Evolutionary conservation across 163 green algal genomes (phyloP), one percentile per base, ranked within the genome.

Genomic region (Coccomyxa subellipsoidea): DNA sequence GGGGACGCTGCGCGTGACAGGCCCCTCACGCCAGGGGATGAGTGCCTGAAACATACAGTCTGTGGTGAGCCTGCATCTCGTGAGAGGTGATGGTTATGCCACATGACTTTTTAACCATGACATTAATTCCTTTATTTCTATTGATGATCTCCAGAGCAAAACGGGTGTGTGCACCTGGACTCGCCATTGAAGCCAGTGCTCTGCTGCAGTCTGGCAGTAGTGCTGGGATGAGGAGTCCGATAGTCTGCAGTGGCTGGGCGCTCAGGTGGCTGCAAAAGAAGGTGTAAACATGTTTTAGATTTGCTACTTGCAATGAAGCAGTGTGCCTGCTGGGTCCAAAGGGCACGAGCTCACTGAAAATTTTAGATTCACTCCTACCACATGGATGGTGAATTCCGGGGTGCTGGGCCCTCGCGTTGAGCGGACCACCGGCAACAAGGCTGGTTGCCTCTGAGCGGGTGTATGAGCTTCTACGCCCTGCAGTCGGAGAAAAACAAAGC

Each of bases 321-420:
- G n/a, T n/a, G n/a, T n/a, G n/a, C n/a, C n/a, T n/a, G n/a, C n/a
- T n/a, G n/a, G n/a, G n/a, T n/a, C n/a, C n/a, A n/a, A n/a, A n/a
- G n/a, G n/a, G n/a, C n/a, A n/a, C n/a, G n/a, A n/a, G n/a, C n/a
- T n/a, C n/a, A n/a, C n/a, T n/a, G n/a, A n/a, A n/a, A n/a, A n/a
- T n/a, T n/a, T n/a, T n/a, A n/a, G n/a, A 54, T 23, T 12, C 47
- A 59, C 47, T 18, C 47, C 23, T 18, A 83, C 80, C 80, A 79
- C n/a, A 31, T 83, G 80, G 29, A 83, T 83, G 69, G 80, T 83
- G 70, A 83, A 83, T 15, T 82, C 31, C 35, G 79, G 77, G 38
- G 32, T 40, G 12, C 15, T 71, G 18, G 12, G 36, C 35, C 8
- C 29, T 36, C 18, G 36, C 36, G n/a, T 10, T 36, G 27, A 36